phyloP scores from a whole-genome alignment of 495 filamentous ascomycete genomes.

The Coniosporium apollinis region DNA sequence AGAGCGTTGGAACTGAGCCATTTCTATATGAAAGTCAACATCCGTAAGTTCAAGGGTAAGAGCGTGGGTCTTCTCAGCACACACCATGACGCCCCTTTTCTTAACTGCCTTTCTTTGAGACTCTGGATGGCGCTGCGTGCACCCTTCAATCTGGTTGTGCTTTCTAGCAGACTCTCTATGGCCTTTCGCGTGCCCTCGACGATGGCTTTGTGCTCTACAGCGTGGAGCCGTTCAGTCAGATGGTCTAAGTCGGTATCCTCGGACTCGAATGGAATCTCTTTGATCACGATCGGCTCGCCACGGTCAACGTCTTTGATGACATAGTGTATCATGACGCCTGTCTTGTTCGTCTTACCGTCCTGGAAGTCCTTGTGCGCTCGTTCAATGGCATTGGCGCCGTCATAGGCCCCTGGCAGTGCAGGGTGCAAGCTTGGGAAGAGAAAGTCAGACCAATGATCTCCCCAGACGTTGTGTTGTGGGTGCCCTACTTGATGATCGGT shows the following conservation, averaged over 20 bases:
- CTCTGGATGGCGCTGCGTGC: too few relatives aligned
- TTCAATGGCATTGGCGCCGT: conserved; percentile 63
- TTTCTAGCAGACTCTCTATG: conserved; percentile 8
- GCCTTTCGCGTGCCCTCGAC: conserved; percentile 19
- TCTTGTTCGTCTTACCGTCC: conserved; percentile 54
- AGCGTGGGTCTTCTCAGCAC: too few relatives aligned
- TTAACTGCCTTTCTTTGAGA: too few relatives aligned
- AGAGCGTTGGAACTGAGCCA: too few relatives aligned
- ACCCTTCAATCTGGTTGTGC: too few relatives aligned
- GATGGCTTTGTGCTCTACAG: conserved; percentile 19
- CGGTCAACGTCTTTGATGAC: conserved; percentile 75
- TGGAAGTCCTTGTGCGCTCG: conserved; percentile 61
- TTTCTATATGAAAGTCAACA: too few relatives aligned
- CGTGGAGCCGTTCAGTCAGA: conserved; percentile 20
- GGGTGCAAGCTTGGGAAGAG: too few relatives aligned
- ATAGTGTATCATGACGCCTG: conserved; percentile 88
- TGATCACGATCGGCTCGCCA: conserved; percentile 55
- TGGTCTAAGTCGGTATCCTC: conserved; percentile 16
- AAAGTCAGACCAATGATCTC: too few relatives aligned
- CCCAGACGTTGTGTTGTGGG: too few relatives aligned
- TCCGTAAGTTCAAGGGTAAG: too few relatives aligned
- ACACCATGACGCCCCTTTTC: too few relatives aligned
- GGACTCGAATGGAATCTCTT: conserved; percentile 51
- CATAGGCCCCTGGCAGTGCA: conserved; percentile 16
- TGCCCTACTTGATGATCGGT: too few relatives aligned